Base-by-base conservation (phyloP, 2,329 filamentous ascomycete species). In the Aspergillus floridensis region DNA sequence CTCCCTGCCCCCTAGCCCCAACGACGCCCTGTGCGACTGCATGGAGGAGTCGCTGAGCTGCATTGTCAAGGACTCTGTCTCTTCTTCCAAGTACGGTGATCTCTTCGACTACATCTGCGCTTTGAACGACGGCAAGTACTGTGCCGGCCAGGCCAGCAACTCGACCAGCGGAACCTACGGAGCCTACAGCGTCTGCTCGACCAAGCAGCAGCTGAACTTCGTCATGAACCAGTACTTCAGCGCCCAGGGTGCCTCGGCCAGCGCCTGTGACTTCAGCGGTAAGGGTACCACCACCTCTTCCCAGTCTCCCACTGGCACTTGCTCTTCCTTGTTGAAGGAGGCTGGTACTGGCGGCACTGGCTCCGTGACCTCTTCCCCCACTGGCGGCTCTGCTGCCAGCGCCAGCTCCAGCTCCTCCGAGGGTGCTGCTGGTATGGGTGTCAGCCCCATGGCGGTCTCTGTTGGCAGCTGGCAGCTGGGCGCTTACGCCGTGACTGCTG, bases 1-100 rank as follows among this genome's bases (percentile, higher is more conserved):
- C 48, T 80, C 79, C 59, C 90, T 99, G 35, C 95, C 95, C 29
- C 93, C 93, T 10, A 85, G 85, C 11, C 92, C 93, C 64, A 91
- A 98, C 79, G 72, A 85, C 49, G 72, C 86, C 49, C 87, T 96
- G 50, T 99, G 95, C 84, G 76, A 82, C 59, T 99, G 95, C 85
- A 96, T 96, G 91, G 84, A 85, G 75, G 80, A 85, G 64, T 86
- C 86, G 49, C 80, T 96, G 59, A 79, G 80, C 60, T 99, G 95
- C 79, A 83, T 84, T 29, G 86, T 92, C 61, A 80, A 84, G 49
- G 76, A 81, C 50, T 79, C 83, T 64, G 74, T 79, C 53, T 81
- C 87, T 56, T 78, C 86, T 58, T 89, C 86, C 16, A 56, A 64
- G 11, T 67, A 63, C 69, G 85, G 84, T 53, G 78, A 83, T 16